Conservation (phyloP, 108 stramenopile genomes). For the Fragilaria radians region DNA sequence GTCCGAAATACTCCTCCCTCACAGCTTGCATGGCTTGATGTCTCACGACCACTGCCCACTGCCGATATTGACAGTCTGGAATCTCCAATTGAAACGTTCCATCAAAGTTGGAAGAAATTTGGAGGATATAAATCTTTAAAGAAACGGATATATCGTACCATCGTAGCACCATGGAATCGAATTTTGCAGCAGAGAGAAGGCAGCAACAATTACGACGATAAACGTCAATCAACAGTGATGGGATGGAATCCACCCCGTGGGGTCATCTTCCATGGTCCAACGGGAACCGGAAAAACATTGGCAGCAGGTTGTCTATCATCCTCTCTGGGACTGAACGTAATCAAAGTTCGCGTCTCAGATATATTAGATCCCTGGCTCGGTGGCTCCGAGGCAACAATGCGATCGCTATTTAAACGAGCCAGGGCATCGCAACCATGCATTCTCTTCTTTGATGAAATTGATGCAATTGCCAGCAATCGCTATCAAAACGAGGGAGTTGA, state of each 20-base stretch:
- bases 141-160: slow-evolving; percentile 53
- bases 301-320: slow-evolving; percentile 67
- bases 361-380: slow-evolving; percentile 96
- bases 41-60: slow-evolving; percentile 17
- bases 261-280: slow-evolving; percentile 72
- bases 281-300: slow-evolving; percentile 65
- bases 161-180: slow-evolving; percentile 65
- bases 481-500: slow-evolving; percentile 56
- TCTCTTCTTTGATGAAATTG: slow-evolving; percentile 96
- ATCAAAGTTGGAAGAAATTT: slow-evolving; percentile 39
- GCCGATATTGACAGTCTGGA: neutral
- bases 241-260: slow-evolving; percentile 59
- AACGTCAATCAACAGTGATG: slow-evolving; percentile 7
- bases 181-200: slow-evolving; percentile 19
- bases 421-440: slow-evolving; percentile 88
- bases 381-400: slow-evolving; percentile 89
- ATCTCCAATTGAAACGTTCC: slow-evolving; percentile 14
- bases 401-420: slow-evolving; percentile 80
- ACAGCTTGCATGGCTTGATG: slow-evolving; percentile 73
- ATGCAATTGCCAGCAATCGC: slow-evolving; percentile 84
- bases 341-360: slow-evolving; percentile 72
- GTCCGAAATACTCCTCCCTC: slow-evolving; percentile 52
- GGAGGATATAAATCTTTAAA: slow-evolving; percentile 59
- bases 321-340: slow-evolving; percentile 58
- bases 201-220: neutral